Percentiles rank a stretch among this genome's conserved stretches.
Conservation (phyloP, 148 eudicot species). For the Rhododendron griersonianum region DNA sequence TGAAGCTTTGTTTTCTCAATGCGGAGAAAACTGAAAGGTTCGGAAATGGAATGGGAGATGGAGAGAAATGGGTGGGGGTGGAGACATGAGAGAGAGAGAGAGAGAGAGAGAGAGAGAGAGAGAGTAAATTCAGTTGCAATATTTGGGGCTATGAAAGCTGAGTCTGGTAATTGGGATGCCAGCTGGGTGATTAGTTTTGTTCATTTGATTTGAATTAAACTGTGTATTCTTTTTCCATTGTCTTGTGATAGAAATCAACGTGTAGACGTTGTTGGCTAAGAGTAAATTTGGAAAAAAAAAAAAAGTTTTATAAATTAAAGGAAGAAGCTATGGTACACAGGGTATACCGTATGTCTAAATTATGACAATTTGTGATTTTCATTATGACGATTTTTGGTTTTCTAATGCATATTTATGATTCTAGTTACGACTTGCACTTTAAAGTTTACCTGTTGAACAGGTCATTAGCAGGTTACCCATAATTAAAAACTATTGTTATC, state of each 20-base stretch:
- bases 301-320: too few species aligned
- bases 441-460: too few species aligned
- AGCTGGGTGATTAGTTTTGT: not conserved
- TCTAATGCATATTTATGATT: too few species aligned
- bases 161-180: not conserved
- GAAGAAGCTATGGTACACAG: too few species aligned
- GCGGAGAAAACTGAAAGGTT: conserved; percentile 2
- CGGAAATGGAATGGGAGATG: conserved; percentile 11
- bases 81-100: conserved; percentile 2
- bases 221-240: not conserved
- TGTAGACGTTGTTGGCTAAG: not conserved
- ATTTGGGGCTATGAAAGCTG: not conserved
- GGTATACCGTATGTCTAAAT: too few species aligned
- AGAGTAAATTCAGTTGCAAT: conserved; percentile 11
- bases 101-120: conserved; percentile 22
- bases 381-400: too few species aligned
- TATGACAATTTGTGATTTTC: too few species aligned
- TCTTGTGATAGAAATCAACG: not conserved
- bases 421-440: too few species aligned
- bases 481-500: too few species aligned
- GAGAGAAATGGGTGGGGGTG: conserved; percentile 33
- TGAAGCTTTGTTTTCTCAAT: conserved; percentile 32
- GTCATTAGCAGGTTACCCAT: too few species aligned
- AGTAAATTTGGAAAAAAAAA: not conserved
- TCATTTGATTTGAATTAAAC: not conserved